Base-by-base conservation (phyloP, 176 grass and related monocot genomes). In the Oryza nivara region DNA sequence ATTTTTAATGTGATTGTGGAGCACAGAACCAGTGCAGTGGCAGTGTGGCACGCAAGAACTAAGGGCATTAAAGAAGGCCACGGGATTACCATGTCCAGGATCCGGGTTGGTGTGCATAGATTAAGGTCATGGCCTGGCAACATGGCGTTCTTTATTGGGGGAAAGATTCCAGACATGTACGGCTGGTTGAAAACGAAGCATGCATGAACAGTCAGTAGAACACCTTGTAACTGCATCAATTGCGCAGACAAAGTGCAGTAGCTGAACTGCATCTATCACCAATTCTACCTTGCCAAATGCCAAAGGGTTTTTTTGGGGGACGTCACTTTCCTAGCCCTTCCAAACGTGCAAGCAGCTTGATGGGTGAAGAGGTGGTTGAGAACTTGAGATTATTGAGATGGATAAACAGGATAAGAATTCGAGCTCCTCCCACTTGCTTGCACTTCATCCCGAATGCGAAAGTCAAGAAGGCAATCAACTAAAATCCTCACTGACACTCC, bases 151-250 rank as follows among this genome's bases (percentile, higher is more conserved):
- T 83, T 75, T 83, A 79, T 64, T 74, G 43, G 38, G 51, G n/a
- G 8, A 79, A 46, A 79, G 80, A 90, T 86, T 82, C 77, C 51
- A 46, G 20, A 71, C 36, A 9, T 16, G 72, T 66, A 85, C 78
- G 78, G 83, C 7, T 32, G 7, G 48, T 12, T 12, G 30, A 58
- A 46, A 11, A 45, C 61, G 47, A 25, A 74, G 84, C 82, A 13
- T 66, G 72, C 65, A 22, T 71, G 66, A 30, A 44, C 77, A 22
- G 65, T 76, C 16, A 26, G 25, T 46, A 23, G n/a, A n/a, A 63
- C 58, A 22, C 13, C 44, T n/a, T 13, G 16, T 11, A 23, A 72
- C 70, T 19, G 72, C 41, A 65, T 28, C 46, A 9, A 68, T 86
- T 78, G 10, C 79, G 56, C 76, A 73, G 54, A 64, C 56, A 58